Evolutionary conservation across 768 basidiomycete genomes (phyloP).

Genomic region (Coprinopsis cinerea): DNA sequence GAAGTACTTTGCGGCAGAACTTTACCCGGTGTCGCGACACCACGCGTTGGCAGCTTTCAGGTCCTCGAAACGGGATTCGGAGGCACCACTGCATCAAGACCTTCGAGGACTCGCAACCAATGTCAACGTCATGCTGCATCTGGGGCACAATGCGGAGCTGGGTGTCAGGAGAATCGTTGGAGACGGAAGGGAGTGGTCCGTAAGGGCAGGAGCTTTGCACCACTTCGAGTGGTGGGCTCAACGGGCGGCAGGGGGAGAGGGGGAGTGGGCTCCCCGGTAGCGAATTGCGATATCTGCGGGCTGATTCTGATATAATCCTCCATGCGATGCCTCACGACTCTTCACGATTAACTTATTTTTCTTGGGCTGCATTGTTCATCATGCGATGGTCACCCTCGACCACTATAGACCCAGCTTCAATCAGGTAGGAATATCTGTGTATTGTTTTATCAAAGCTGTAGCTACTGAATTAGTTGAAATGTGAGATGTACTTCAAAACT

Average conservation of each 20-base stretch:
- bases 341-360: neutral
- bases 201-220: neutral
- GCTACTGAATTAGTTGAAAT: too few relatives aligned
- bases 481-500: too few relatives aligned
- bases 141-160: constrained; percentile 1
- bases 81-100: neutral
- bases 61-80: neutral
- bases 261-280: neutral
- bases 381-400: too few relatives aligned
- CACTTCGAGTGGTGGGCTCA: neutral
- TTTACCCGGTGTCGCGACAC: constrained; percentile 2
- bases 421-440: too few relatives aligned
- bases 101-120: neutral
- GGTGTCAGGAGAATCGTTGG: constrained; percentile 9
- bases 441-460: too few relatives aligned
- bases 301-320: too few relatives aligned
- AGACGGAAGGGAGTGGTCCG: neutral
- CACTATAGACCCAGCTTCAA: too few relatives aligned
- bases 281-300: too few relatives aligned
- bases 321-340: too few relatives aligned
- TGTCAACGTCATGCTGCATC: constrained; percentile 1
- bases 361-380: neutral
- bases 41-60: constrained; percentile 5
- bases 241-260: neutral
- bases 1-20: constrained; percentile 5